phyloP scores from a whole-genome alignment of 305 asterid genomes.

The Coffea humblotiana region DNA sequence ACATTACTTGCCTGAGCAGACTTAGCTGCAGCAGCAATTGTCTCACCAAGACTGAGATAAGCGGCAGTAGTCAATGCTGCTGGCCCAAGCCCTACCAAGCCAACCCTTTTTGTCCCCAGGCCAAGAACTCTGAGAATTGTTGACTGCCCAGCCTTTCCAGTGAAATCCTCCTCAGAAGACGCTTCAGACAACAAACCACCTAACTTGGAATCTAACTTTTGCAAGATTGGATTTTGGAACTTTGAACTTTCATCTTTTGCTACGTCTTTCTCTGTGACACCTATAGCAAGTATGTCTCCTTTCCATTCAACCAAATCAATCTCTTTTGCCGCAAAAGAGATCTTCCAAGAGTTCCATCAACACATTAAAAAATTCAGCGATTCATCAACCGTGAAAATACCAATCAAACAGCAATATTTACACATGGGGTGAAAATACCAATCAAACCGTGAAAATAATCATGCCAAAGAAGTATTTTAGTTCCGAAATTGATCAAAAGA shows the following conservation, averaged over 20 bases:
- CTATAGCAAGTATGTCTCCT: slow-evolving; percentile 94
- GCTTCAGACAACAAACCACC: slow-evolving; percentile 80
- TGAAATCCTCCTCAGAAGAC: slow-evolving; percentile 79
- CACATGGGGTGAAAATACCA: background rate
- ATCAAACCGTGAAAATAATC: background rate
- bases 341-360: slow-evolving; percentile 39
- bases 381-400: background rate
- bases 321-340: slow-evolving; percentile 82
- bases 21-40: slow-evolving; percentile 89
- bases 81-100: slow-evolving; percentile 80
- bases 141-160: slow-evolving; percentile 84
- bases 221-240: slow-evolving; percentile 68
- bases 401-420: background rate
- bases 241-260: slow-evolving; percentile 68
- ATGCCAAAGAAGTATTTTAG: slow-evolving; percentile 2
- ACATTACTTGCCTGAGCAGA: slow-evolving; percentile 67
- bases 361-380: slow-evolving; percentile 19
- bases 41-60: slow-evolving; percentile 83
- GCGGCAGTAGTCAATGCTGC: slow-evolving; percentile 45
- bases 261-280: slow-evolving; percentile 81
- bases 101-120: slow-evolving; percentile 72
- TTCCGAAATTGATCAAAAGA: background rate
- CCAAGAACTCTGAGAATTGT: slow-evolving; percentile 76
- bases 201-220: slow-evolving; percentile 66
- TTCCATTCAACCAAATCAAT: slow-evolving; percentile 87